Evolutionary conservation across 2,329 filamentous ascomycete genomes (phyloP), one percentile per base, ranked within the genome.

Genomic region (Pseudohalonectria lignicola): DNA sequence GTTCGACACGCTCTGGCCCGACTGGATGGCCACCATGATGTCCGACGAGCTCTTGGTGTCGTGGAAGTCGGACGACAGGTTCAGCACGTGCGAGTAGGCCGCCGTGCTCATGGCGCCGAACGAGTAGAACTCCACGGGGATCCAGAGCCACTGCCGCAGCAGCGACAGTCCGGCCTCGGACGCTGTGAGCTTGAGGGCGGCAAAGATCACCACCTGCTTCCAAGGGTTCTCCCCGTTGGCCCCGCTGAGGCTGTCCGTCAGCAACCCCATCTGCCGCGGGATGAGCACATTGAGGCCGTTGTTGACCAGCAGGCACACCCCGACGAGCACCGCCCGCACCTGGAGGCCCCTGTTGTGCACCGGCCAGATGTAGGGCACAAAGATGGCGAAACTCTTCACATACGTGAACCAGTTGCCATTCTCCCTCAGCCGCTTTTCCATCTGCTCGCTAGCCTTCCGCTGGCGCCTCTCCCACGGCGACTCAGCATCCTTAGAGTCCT

Each of bases 341-440:
- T 92, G 84, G 15, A 92, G 69, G 12, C 61, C 56, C 38, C 66
- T 69, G 49, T 82, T 74, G 31, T 78, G 71, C 37, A 75, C 70
- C 1, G 87, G 86, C 76, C 83, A 88, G 16, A 94, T 65, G 51
- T 86, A 84, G 0, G 84, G 85, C 20, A 88, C 64, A 53, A 94
- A 81, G 26, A 90, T 61, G 74, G 67, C 65, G 59, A 87, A 93
- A 5, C 79, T 75, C 51, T 82, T 86, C 20, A 79, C 66, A 50
- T 92, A 92, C 31, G 75, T 73, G 47, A 84, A 70, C 82, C 82
- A 90, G 45, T 78, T 85, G 1, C 84, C 84, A 41, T 82, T 74
- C 45, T 82, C 74, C 52, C 80, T 69, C n/a, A 87, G 66, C 3
- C 79, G 74, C 56, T 85, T 80, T 44, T 76, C 64, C 63, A 74